Evolutionary conservation across 306 rosid species (phyloP).

Genomic region (Cicer pinnatifidum): DNA sequence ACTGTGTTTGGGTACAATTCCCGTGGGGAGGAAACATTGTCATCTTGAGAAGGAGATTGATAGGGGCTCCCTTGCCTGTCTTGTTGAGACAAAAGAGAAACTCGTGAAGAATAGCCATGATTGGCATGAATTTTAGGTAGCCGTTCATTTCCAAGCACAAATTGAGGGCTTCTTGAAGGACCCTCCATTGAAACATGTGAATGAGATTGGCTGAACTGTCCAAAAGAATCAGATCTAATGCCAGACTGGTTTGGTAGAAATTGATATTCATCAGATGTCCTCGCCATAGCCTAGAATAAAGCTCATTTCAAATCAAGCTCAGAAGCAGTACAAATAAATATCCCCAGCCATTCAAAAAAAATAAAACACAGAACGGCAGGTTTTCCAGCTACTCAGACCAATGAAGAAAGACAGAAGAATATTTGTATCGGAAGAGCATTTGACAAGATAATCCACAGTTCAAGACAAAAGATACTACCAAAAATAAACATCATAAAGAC

Average conservation of each 20-base stretch:
- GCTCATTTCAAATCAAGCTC: slow-evolving; percentile 47
- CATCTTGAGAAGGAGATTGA: slow-evolving; percentile 62
- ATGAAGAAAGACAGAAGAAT: slow-evolving; percentile 5
- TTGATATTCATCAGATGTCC: slow-evolving; percentile 68
- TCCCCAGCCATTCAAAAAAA: slow-evolving; percentile 4
- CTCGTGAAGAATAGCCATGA: slow-evolving; percentile 69
- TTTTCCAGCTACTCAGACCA: slow-evolving; percentile 32
- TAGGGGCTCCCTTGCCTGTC: slow-evolving; percentile 65
- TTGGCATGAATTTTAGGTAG: slow-evolving; percentile 60
- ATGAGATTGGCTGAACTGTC: slow-evolving; percentile 66
- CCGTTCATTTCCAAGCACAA: slow-evolving; percentile 65
- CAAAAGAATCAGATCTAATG: slow-evolving; percentile 65
- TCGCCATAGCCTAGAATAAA: slow-evolving; percentile 68
- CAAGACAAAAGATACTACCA: slow-evolving; percentile 28
- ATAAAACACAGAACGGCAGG: slow-evolving; percentile 20
- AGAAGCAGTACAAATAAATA: slow-evolving; percentile 23
- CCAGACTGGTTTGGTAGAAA: slow-evolving; percentile 64
- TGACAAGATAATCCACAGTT: slow-evolving; percentile 18
- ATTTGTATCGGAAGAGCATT: slow-evolving; percentile 35
- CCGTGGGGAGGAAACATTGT: slow-evolving; percentile 52
- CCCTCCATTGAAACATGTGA: slow-evolving; percentile 68
- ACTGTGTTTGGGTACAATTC: slow-evolving; percentile 53
- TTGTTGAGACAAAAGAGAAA: slow-evolving; percentile 63
- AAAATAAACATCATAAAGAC: slow-evolving; percentile 18
- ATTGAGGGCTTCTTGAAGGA: slow-evolving; percentile 62